These are phyloP conservation scores for Lichina pygmaea DNA, from an alignment of 495 filamentous ascomycete genomes.

Conservation along the genomic window DNA sequence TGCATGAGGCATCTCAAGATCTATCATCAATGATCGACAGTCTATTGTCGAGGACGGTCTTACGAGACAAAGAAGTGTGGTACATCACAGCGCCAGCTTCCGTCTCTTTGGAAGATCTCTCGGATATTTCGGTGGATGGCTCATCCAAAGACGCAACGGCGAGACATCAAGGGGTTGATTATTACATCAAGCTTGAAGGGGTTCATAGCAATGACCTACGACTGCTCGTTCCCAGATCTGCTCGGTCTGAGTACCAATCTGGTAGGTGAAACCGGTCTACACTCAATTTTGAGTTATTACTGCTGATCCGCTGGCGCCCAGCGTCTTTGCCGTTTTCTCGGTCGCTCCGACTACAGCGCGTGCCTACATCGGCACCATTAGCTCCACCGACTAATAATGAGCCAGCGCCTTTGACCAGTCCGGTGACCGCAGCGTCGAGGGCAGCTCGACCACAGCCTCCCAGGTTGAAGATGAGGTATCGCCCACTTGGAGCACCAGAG, in stretches of 20 bases:
- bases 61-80: slow-evolving; percentile 25
- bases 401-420: not conserved
- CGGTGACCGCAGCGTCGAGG: not conserved
- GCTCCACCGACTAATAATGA: not conserved
- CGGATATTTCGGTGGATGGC: slow-evolving; percentile 13
- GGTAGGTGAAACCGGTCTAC: too few relatives aligned
- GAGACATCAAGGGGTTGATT: not conserved
- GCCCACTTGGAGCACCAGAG: not conserved
- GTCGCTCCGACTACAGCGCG: not conserved
- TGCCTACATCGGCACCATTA: not conserved
- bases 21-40: not conserved
- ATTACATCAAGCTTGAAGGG: not conserved
- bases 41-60: slow-evolving; percentile 1
- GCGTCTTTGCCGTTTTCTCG: not conserved
- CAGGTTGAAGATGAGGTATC: not conserved
- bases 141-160: slow-evolving; percentile 3
- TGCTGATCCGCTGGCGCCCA: not conserved
- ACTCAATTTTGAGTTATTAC: not conserved
- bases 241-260: too few relatives aligned
- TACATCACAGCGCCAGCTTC: slow-evolving; percentile 24
- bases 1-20: too few relatives aligned
- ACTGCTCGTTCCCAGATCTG: too few relatives aligned
- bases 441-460: not conserved
- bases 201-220: too few relatives aligned
- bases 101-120: slow-evolving; percentile 16